Base-by-base conservation (phyloP, 805 yeast species). In the Cyberlindnera petersonii region DNA sequence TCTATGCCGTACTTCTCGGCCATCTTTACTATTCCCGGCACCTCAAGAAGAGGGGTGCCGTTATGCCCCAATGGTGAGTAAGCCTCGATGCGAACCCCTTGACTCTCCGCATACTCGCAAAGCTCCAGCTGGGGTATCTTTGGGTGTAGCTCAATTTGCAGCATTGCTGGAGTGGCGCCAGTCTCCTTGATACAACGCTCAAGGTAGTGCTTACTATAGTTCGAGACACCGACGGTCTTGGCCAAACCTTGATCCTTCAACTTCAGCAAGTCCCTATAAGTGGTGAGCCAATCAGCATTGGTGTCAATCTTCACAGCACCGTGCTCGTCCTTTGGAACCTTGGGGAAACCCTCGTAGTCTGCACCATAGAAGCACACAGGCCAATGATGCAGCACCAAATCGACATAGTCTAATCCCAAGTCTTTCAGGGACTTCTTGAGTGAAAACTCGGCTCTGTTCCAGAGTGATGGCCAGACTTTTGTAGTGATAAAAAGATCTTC, bases 331-430 rank as follows among this genome's bases (percentile, higher is more conserved):
- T 60, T 67, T 49, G 62, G 65, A 35, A 63, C 59, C 49, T 44
- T 46, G 22, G 62, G 70, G 35, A 36, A 23, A 0, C 53, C 86
- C 41, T 83, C 69, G 30, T 85, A 86, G 30, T 86, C 91, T 56
- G 71, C 27, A 1, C 45, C 80, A 66, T 43, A 41, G 27, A 79
- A 82, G 17, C 95, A 82, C 13, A 84, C 71, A 46, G 96, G 96
- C 79, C 86, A 87, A 61, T 86, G 95, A 53, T 85, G 75, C 48
- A 87, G 70, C 52, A 77, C 74, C 48, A 86, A 65, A 56, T 86
- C 95, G 33, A 84, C 80, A 54, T 86, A 86, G 33, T 82, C 94
- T 37, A 84, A 53, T 0, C 77, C 78, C 44, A 86, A 66, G 44
- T 74, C 74, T 44, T 67, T 52, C 51, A 86, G 66, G 3, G 89